Evolutionary conservation across 495 filamentous ascomycete genomes (phyloP).

Genomic region (Penicillium lividum): DNA sequence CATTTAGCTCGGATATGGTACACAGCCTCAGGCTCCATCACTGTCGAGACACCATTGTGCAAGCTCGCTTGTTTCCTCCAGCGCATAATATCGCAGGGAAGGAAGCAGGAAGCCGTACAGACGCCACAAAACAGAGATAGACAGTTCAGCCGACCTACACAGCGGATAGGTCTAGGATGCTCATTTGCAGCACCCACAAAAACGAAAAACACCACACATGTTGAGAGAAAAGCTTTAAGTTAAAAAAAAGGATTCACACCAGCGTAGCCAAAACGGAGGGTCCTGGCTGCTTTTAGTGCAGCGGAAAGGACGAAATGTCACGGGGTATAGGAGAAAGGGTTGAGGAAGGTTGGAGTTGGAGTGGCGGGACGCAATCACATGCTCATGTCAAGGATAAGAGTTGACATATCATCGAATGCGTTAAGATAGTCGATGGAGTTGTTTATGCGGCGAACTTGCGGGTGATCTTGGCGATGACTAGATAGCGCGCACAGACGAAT

Average conservation of each 20-base stretch:
- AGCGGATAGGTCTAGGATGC: conserved; percentile 39
- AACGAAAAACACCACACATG: conserved; percentile 29
- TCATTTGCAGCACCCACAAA: conserved; percentile 27
- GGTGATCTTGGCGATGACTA: conserved; percentile 96
- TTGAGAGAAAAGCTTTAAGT: conserved; percentile 13
- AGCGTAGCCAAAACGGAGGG: conserved; percentile 18
- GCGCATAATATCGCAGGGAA: conserved; percentile 13
- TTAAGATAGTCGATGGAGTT: conserved; percentile 7
- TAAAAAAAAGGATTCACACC: conserved; percentile 27
- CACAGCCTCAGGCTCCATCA: conserved; percentile 17
- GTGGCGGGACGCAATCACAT: conserved; percentile 4
- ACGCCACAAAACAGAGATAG: conserved; percentile 4
- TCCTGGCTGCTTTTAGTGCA: conserved; percentile 16
- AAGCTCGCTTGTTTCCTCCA: neutral
- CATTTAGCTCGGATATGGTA: conserved; percentile 26
- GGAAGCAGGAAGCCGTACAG: neutral
- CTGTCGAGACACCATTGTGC: neutral
- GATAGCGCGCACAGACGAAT: conserved; percentile 15
- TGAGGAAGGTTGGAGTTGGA: too few species aligned
- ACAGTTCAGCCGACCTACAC: conserved; percentile 33
- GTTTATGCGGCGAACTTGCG: conserved; percentile 74
- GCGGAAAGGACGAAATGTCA: conserved; percentile 25
- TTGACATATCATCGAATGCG: conserved; percentile 1
- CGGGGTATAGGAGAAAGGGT: conserved; percentile 34
- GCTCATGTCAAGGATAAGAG: conserved; percentile 3